Base-by-base conservation (phyloP, 148 eudicot genomes). In the Chenopodium formosanum region DNA sequence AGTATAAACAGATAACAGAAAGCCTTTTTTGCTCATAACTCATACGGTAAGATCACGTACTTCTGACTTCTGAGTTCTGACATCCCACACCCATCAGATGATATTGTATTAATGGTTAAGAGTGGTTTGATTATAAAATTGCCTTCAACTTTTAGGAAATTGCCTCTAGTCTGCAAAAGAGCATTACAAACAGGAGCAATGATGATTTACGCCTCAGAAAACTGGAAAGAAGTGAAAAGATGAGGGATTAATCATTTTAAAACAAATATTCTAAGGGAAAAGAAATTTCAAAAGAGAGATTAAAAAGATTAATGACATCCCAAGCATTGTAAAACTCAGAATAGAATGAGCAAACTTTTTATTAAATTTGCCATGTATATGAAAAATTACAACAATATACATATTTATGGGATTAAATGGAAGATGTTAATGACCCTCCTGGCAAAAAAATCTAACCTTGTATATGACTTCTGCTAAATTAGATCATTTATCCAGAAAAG, bases 301-400 rank as follows among this genome's bases (percentile, higher is more conserved):
- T 23, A n/a, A 12, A 11, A 65, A 23, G 27, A 25, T 4, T 1
- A 56, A 56, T 17, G 62, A 17, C 22, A 56, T 56, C 62, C 22
- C 22, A 56, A 17, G 32, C 70, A 67, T 27, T 67, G 10, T 27
- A 62, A 67, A 64, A 6, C 29, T 62, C 19, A 66, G 52, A 48
- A 53, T 2, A 44, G 62, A 70, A 53, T 66, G 60, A 82, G 48
- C 46, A 66, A 46, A 70, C 34, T 19, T 77, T 47, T 76, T 66
- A 65, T 68, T 40, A 40, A 40, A 40, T 40, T 6, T 22, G 25
- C 17, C n/a, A 32, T 20, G 48, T 76, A n/a, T 69, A 46, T 27
- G 65, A 75, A 81, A 77, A 40, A 44, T 77, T 64, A 77, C 71
- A 65, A n/a, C 50, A 37, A 22, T 77, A 64, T 77, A 77, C 80